These are phyloP conservation scores for Didymellaceae sp. DNA, from an alignment of 2,329 filamentous ascomycete species.

Conservation along the genomic window DNA sequence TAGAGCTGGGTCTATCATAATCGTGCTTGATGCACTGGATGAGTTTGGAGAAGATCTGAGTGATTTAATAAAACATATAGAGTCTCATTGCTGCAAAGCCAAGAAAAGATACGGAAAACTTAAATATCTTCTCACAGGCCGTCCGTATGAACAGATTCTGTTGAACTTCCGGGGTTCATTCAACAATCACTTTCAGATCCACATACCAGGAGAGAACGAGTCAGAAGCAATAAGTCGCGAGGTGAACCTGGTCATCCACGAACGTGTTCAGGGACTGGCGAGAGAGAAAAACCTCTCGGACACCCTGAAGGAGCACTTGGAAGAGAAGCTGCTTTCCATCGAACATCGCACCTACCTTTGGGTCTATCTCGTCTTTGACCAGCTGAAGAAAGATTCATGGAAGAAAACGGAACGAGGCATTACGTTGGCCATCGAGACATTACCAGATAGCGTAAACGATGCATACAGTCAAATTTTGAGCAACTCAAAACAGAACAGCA, in stretches of 20 bases:
- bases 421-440: too few species aligned
- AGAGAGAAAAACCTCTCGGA: neutral
- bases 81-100: too few species aligned
- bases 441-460: too few species aligned
- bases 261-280: neutral
- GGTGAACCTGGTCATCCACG: neutral
- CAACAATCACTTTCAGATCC: neutral
- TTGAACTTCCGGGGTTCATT: neutral
- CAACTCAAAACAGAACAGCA: neutral
- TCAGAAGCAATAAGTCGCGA: neutral
- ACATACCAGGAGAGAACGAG: neutral
- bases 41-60: neutral
- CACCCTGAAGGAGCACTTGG: neutral
- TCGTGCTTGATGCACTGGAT: neutral
- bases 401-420: neutral
- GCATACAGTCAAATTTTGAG: neutral
- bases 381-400: neutral
- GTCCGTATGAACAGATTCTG: neutral
- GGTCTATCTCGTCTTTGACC: neutral
- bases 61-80: neutral
- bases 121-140: neutral
- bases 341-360: neutral
- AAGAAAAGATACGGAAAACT: neutral
- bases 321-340: neutral
- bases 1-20: neutral